Base-by-base conservation (phyloP, 176 grass and related monocot species). In the Triticum urartu region DNA sequence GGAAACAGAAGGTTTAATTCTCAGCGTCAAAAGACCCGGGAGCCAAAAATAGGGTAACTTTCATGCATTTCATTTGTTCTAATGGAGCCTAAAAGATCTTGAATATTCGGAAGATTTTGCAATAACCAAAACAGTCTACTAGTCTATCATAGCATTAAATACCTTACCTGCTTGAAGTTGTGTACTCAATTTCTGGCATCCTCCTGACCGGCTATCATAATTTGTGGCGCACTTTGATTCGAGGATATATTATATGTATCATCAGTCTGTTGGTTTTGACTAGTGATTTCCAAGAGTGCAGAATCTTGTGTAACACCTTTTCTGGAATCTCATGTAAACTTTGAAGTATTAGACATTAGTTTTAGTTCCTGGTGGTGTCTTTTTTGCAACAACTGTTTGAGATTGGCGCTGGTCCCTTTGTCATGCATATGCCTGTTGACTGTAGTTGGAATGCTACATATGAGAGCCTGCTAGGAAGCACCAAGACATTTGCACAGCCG, bases 401-500 rank as follows among this genome's bases (percentile, higher is more conserved):
- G 79, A 54, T 35, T 43, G 34, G 42, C 22, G 24, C 2, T 71
- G 69, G 60, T 38, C 64, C n/a, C 10, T 75, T 76, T 50, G 30
- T 81, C 47, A 60, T 79, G n/a, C 12, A 2, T 56, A 2, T 77
- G 0, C 21, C 42, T 76, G 33, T 33, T 83, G 40, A 72, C 14
- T 88, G 84, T 89, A 99, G 97, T 86, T 89, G 85, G 91, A 94
- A 94, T 85, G 92, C 94, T 61, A 99, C 94, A 34, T 96, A 96
- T 74, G 94, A 96, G 50, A 93, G 87, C 87, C 78, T 99, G 40
- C 92, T 99, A 12, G 97, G 97, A 64, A 99, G 86, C 85, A 90
- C 93, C 40, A 96, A 95, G 86, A 67, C 81, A 83, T 99, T 99
- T 79, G 36, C 89, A 42, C 94, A 87, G 21, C 83, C 89, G 14